Evolutionary conservation across 768 basidiomycete genomes (phyloP), one percentile per base, ranked within the genome.

Genomic region (Pleurotus salmoneostramineus): DNA sequence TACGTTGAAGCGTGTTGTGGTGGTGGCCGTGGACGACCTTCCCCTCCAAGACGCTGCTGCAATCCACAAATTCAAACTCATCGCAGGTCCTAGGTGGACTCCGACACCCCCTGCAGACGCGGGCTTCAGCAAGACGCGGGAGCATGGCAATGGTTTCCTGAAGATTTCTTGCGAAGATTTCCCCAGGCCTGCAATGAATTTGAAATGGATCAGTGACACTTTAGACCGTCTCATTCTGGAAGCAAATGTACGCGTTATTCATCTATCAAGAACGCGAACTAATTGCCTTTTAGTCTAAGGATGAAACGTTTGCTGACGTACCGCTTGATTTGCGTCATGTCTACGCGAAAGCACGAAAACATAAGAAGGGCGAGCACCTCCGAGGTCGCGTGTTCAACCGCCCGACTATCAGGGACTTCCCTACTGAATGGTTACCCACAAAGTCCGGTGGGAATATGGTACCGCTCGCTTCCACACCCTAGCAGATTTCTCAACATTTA

Each of bases 131-230:
- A 69, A 69, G 7, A 69, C 80, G 44, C 76, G 76, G 47, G 71
- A 68, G 7, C 83, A 78, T 69, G 76, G 79, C 27, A 82, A 92
- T 57, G 95, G 95, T 3, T 95, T 83, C 72, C 77, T 99, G 71
- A 95, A 95, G 75, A 90, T 98, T 60, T 81, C 89, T 0, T 94
- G 91, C 67, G 95, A 98, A 65, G 84, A 89, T 70, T 96, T 93
- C 71, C 85, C 87, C 5, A 78, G 83, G 62, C 83, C 87, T 1
- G 78, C 84, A 31, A 88, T 91, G 90, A 99, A 99, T 71, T 76
- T 96, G 65, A 96, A 95, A 71, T 96, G 93, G 90, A 92, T 90
- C 42, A 90, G 89, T 62, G 95, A 98, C 67, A 80, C 84, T 12
- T 71, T 99, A 56, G 90, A 95, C 66, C 74, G 80, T 63, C 73